Evolutionary conservation across 306 rosid genomes (phyloP).

Genomic region (Betula pendula): DNA sequence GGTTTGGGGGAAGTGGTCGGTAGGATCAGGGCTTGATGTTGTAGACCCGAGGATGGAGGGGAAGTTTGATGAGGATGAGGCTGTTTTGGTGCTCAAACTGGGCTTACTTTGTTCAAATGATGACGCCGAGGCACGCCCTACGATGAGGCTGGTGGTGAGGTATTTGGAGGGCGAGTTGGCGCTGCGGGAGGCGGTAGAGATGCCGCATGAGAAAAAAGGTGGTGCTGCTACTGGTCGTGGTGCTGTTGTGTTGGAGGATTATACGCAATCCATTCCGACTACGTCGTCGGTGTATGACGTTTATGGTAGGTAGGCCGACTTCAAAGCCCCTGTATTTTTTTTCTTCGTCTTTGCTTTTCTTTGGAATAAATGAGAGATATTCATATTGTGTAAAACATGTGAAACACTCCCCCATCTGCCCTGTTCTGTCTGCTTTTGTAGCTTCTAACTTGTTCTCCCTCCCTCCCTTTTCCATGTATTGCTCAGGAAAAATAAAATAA

Average conservation of each 20-base stretch:
- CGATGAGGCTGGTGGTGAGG: conserved; percentile 27
- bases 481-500: too few relatives aligned
- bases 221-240: not conserved
- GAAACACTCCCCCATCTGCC: too few relatives aligned
- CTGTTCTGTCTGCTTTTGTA: too few relatives aligned
- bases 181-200: conserved; percentile 19
- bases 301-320: too few relatives aligned
- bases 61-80: conserved; percentile 20
- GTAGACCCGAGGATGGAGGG: conserved; percentile 23
- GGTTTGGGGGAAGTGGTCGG: conserved; percentile 33
- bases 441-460: too few relatives aligned
- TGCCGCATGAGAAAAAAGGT: conserved; percentile 12
- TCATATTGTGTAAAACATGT: too few relatives aligned
- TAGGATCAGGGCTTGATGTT: conserved; percentile 20
- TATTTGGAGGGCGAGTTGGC: conserved; percentile 19
- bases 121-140: conserved; percentile 22
- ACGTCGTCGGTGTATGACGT: not conserved
- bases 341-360: too few relatives aligned
- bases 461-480: too few relatives aligned
- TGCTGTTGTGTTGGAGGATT: conserved; percentile 27
- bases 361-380: too few relatives aligned
- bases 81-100: conserved; percentile 31
- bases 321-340: too few relatives aligned
- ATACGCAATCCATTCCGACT: conserved; percentile 3
- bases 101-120: conserved; percentile 33